Base-by-base conservation (phyloP, 2,329 filamentous ascomycete species). In the Penicillium capsulatum region DNA sequence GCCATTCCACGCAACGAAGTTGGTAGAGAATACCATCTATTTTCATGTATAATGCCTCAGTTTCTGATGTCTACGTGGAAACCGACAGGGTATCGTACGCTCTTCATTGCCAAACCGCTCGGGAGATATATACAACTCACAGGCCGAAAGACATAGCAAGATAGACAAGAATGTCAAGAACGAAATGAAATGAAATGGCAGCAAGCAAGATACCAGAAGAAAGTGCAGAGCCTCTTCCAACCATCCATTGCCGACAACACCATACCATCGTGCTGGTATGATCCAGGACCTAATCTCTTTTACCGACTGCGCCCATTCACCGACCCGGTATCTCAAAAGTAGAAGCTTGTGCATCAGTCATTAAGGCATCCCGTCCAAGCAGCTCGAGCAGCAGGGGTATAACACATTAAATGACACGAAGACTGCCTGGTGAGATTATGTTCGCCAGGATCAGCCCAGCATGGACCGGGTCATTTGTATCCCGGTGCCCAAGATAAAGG, bases 61-160 rank as follows among this genome's bases (percentile, higher is more conserved):
- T 11, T 24, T 7, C 11, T 24, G 7, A 24, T 24, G n/a, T n/a
- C n/a, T n/a, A n/a, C n/a, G n/a, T n/a, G n/a, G n/a, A n/a, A 22
- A 22, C 19, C 9, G 9, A 31, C 15, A 30, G 57, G 54, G 59
- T 62, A 64, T 63, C 57, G 51, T 60, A 63, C 58, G 59, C 57
- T 63, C 57, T 60, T 61, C 58, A 60, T 63, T 61, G 55, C 49
- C 54, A 60, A 57, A 58, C 58, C 56, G 57, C 55, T 54, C 45
- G 38, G 50, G 51, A 57, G 57, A 52, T 65, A 65, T 65, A 62
- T 64, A 65, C 62, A 65, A 51, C 51, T 54, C 53, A 55, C 50
- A 52, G 35, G 46, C 45, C 40, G 49, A 49, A 51, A 46, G 34
- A 54, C 36, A 50, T 39, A 30, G 35, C 39, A 49, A 44, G 45